These are phyloP conservation scores for Ascochyta rabiei DNA, from an alignment of 2,329 filamentous ascomycete genomes.

Conservation along the genomic window DNA sequence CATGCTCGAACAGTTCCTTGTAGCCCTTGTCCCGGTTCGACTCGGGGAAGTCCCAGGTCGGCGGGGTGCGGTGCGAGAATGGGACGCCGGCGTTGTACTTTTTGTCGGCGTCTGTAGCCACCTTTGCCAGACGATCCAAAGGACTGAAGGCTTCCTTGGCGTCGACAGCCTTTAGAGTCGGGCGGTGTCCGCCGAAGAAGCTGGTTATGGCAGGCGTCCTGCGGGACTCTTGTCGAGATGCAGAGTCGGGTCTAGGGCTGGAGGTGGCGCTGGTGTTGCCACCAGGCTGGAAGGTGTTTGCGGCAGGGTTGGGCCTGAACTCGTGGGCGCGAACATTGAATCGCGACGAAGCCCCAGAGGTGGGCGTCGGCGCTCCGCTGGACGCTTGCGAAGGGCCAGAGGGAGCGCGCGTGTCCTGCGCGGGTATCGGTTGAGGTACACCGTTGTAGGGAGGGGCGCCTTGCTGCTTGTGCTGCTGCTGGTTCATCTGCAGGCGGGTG, in stretches of 20 bases:
- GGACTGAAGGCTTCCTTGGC: slow-evolving; percentile 65
- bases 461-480: slow-evolving; percentile 58
- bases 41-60: slow-evolving; percentile 78
- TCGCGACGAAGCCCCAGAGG: slow-evolving; percentile 58
- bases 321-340: slow-evolving; percentile 71
- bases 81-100: slow-evolving; percentile 78
- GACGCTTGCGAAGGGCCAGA: slow-evolving; percentile 69
- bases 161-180: slow-evolving; percentile 59
- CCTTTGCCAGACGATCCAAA: slow-evolving; percentile 74
- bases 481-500: slow-evolving; percentile 58
- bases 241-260: slow-evolving; percentile 68
- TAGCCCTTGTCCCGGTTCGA: slow-evolving; percentile 80
- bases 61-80: slow-evolving; percentile 80
- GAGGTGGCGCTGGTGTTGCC: slow-evolving; percentile 66
- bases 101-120: slow-evolving; percentile 56
- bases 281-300: slow-evolving; percentile 79
- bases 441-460: slow-evolving; percentile 51
- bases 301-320: slow-evolving; percentile 84
- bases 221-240: slow-evolving; percentile 39
- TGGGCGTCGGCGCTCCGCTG: slow-evolving; percentile 58
- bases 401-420: slow-evolving; percentile 71
- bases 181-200: slow-evolving; percentile 74
- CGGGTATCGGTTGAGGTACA: slow-evolving; percentile 62
- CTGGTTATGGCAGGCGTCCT: slow-evolving; percentile 47
- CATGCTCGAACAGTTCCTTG: slow-evolving; percentile 77